Evolutionary conservation across 768 basidiomycete genomes (phyloP).

Genomic region (Cubamyces lactineus): DNA sequence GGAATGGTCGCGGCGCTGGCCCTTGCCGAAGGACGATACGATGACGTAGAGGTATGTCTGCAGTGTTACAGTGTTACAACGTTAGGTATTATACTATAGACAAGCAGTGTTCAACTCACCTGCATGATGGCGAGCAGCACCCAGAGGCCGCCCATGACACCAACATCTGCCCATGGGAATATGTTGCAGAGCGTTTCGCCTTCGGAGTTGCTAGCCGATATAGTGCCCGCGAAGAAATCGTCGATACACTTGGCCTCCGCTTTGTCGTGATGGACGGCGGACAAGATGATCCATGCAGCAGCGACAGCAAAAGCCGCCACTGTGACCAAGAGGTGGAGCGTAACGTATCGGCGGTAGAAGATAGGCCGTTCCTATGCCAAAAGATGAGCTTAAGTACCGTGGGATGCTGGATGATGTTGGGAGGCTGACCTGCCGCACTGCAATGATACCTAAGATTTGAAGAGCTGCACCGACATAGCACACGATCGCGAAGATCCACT

Average conservation of each 20-base stretch:
- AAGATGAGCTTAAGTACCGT: background rate
- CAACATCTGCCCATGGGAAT: constrained; percentile 91
- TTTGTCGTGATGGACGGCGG: constrained; percentile 72
- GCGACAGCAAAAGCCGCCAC: constrained; percentile 72
- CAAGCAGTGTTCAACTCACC: constrained; percentile 45
- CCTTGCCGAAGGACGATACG: constrained; percentile 64
- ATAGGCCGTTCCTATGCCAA: constrained; percentile 63
- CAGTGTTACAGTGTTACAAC: constrained; percentile 9
- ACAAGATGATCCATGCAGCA: constrained; percentile 81
- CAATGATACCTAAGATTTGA: constrained; percentile 86
- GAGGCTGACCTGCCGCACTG: constrained; percentile 70
- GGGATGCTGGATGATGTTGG: background rate
- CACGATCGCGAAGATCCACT: constrained; percentile 71
- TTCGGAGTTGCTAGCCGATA: constrained; percentile 45
- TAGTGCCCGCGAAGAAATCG: constrained; percentile 53
- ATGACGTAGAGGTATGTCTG: constrained; percentile 56
- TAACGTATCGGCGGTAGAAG: constrained; percentile 69
- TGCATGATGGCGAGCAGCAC: constrained; percentile 77
- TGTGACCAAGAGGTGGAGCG: constrained; percentile 59
- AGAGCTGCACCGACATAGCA: constrained; percentile 76
- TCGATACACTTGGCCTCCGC: constrained; percentile 69
- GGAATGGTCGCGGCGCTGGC: constrained; percentile 79
- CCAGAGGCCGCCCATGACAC: constrained; percentile 91
- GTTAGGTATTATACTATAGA: constrained; percentile 8
- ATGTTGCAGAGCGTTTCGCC: constrained; percentile 81